Evolutionary conservation across 2,329 filamentous ascomycete genomes (phyloP).

Genomic region (Ophiostoma fasciatum): DNA sequence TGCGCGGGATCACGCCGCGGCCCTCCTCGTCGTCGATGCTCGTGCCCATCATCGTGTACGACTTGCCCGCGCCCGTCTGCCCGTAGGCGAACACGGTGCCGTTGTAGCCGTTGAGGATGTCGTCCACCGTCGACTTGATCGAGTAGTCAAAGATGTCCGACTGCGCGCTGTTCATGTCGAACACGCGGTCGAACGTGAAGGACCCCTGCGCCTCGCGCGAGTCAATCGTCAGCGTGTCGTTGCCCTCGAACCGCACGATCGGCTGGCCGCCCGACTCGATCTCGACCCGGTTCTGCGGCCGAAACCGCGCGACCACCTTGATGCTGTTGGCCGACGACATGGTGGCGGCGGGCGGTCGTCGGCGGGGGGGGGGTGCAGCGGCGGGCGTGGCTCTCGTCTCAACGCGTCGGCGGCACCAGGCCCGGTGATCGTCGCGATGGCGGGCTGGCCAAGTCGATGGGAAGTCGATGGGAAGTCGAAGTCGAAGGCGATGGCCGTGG

Average conservation of each 20-base stretch:
- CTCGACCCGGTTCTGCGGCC: conserved; percentile 93
- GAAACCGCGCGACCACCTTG: conserved; percentile 93
- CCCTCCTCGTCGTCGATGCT: conserved; percentile 82
- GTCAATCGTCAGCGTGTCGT: conserved; percentile 76
- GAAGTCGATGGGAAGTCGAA: too few relatives aligned
- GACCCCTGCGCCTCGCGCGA: conserved; percentile 68
- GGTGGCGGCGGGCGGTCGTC: conserved; percentile 20
- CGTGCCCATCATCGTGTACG: conserved; percentile 96
- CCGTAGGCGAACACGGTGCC: conserved; percentile 98
- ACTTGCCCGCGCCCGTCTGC: conserved; percentile 96
- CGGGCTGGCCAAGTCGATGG: too few relatives aligned
- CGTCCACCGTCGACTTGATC: conserved; percentile 88
- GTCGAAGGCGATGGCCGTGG: too few relatives aligned
- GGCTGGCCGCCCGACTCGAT: conserved; percentile 79
- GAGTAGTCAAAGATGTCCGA: conserved; percentile 96
- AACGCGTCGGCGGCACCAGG: background rate
- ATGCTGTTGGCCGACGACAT: conserved; percentile 50
- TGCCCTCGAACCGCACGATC: conserved; percentile 75
- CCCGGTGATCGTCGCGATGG: too few relatives aligned
- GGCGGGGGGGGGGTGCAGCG: too few relatives aligned
- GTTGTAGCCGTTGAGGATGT: conserved; percentile 98
- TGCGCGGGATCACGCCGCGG: conserved; percentile 91
- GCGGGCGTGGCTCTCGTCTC: too few relatives aligned
- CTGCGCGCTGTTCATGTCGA: conserved; percentile 85
- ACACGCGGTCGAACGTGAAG: conserved; percentile 97